Percentiles rank a stretch among this genome's conserved stretches.
Conservation (phyloP, 2,329 filamentous ascomycete genomes). For the Ophiobolus disseminans region DNA sequence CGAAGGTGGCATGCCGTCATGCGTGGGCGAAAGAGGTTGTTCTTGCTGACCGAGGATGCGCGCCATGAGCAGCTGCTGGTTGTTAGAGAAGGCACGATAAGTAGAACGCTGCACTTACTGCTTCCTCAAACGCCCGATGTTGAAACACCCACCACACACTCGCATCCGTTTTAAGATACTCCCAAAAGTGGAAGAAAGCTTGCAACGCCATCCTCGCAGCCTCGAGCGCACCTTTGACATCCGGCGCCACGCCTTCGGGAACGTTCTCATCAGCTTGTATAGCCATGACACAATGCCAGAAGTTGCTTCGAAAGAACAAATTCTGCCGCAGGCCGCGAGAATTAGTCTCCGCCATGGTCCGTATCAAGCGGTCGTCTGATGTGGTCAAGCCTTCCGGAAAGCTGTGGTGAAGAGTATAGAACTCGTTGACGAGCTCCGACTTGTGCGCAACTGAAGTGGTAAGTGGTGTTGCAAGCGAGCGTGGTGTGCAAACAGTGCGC, state of each 20-base stretch:
- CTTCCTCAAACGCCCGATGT: slow-evolving; percentile 80
- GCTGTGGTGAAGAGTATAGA: slow-evolving; percentile 73
- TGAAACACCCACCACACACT: slow-evolving; percentile 87
- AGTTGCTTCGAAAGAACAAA: slow-evolving; percentile 80
- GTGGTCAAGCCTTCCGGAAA: slow-evolving; percentile 75
- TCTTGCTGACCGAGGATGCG: slow-evolving; percentile 48
- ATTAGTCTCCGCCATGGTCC: slow-evolving; percentile 64
- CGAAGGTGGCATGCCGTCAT: slow-evolving; percentile 34
- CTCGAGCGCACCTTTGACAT: slow-evolving; percentile 74
- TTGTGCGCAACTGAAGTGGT: slow-evolving; percentile 73
- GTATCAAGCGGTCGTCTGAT: slow-evolving; percentile 68
- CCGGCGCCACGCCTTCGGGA: slow-evolving; percentile 59
- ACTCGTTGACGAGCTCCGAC: slow-evolving; percentile 72
- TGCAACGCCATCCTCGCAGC: slow-evolving; percentile 77
- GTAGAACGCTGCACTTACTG: slow-evolving; percentile 60
- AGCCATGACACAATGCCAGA: slow-evolving; percentile 82
- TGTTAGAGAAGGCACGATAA: neutral
- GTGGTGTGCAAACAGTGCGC: slow-evolving; percentile 75
- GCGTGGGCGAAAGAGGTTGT: slow-evolving; percentile 35
- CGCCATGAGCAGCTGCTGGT: slow-evolving; percentile 46
- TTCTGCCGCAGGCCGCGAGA: slow-evolving; percentile 76
- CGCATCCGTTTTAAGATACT: slow-evolving; percentile 72
- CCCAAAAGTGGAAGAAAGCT: slow-evolving; percentile 76
- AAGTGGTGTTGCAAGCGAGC: slow-evolving; percentile 75
- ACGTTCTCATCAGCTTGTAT: slow-evolving; percentile 74